phyloP scores from a whole-genome alignment of 1,139 yeast genomes.

The Pichia sp. region DNA sequence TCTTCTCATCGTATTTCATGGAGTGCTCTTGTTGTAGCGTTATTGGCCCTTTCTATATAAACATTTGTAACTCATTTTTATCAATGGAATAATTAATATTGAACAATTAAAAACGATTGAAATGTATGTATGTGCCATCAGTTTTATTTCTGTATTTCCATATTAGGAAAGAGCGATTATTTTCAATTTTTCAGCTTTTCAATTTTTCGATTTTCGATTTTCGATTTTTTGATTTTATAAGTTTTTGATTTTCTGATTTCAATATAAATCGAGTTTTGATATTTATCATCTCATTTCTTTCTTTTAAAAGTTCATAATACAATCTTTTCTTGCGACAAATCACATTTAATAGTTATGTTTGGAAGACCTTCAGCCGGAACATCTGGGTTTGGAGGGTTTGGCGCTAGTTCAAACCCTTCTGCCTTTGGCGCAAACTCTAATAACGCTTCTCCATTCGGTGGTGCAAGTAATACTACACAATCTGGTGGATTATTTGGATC shows the following conservation, averaged over 20 bases:
- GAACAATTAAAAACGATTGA: no score
- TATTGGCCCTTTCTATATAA: neutral
- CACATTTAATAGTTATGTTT: conserved; percentile 32
- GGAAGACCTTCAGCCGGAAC: conserved; percentile 38
- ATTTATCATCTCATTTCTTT: neutral
- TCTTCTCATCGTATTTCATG: neutral
- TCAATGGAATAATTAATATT: no score
- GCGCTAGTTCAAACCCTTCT: conserved; percentile 22
- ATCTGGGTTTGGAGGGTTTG: conserved; percentile 60
- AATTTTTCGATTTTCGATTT: neutral
- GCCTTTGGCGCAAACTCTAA: conserved; percentile 18
- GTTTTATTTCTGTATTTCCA: no score
- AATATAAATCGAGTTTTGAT: no score
- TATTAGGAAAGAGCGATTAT: neutral
- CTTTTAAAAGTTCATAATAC: neutral
- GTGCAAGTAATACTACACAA: conserved; percentile 24
- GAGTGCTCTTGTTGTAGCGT: neutral
- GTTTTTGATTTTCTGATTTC: neutral
- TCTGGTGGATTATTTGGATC: conserved; percentile 21
- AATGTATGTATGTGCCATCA: no score
- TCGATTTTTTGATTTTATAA: neutral
- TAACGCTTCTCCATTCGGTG: conserved; percentile 6
- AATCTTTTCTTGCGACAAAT: neutral
- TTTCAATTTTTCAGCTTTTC: neutral
- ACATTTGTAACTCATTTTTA: no score